phyloP scores from a whole-genome alignment of 768 basidiomycete genomes.

The Russula compacta region DNA sequence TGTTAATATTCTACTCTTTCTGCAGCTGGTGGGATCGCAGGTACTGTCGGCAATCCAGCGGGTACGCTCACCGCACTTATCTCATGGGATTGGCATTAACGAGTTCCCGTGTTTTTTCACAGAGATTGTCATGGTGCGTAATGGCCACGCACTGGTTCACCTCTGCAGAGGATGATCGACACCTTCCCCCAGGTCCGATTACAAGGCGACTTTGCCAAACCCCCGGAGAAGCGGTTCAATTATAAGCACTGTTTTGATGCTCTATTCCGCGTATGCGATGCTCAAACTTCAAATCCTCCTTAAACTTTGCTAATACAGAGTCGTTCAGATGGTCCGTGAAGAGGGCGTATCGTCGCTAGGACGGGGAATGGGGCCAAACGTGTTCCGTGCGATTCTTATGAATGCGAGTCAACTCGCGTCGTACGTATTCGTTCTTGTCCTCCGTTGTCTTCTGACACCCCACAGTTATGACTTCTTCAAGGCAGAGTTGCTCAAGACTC shows the following conservation, averaged over 20 bases:
- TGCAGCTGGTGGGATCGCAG: constrained; percentile 76
- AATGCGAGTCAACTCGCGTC: constrained; percentile 89
- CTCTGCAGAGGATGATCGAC: not conserved
- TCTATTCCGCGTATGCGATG: constrained; percentile 59
- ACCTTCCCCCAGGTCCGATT: constrained; percentile 49
- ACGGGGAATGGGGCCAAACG: constrained; percentile 77
- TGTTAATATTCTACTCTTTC: not conserved
- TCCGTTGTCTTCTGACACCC: not conserved
- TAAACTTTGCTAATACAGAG: constrained; percentile 8
- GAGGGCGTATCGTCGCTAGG: constrained; percentile 70
- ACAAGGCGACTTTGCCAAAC: constrained; percentile 86
- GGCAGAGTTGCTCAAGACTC: constrained; percentile 61
- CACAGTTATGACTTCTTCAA: constrained; percentile 88
- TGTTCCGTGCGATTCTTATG: constrained; percentile 81
- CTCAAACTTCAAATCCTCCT: constrained; percentile 1
- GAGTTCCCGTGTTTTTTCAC: not conserved
- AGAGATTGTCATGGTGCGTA: constrained; percentile 63
- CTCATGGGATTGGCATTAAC: not conserved
- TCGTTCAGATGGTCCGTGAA: constrained; percentile 69
- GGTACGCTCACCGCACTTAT: constrained; percentile 33
- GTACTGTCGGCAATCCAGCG: constrained; percentile 82
- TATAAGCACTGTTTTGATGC: constrained; percentile 90
- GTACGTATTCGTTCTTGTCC: constrained; percentile 34
- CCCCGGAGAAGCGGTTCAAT: constrained; percentile 79
- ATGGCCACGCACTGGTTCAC: not conserved